Base-by-base conservation (phyloP, 495 filamentous ascomycete species). In the Corynascus novoguineensis region DNA sequence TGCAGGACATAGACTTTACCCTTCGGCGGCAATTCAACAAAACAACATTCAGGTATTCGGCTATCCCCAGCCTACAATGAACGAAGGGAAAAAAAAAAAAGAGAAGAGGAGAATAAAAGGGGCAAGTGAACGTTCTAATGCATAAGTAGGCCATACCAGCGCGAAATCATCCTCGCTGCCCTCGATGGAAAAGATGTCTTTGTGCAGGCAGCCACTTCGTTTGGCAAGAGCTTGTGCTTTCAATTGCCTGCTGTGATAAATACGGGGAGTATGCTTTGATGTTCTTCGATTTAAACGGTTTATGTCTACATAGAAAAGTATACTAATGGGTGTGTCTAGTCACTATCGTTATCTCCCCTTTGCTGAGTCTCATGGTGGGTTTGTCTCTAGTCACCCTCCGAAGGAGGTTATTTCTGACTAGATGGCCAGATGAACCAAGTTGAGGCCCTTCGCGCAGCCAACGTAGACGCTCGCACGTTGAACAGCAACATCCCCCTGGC, bases 211-310 rank as follows among this genome's bases (percentile, higher is more conserved):
- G 92, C 91, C n/a, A 97, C 92, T 4, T 93, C 89, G 1, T 96
- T 95, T 66, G 92, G 92, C 14, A 97, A 97, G 70, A 95, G 89
- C 65, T 68, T 97, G 22, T 97, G 92, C 71, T 97, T 92, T 62
- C 92, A 97, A 63, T 77, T 97, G 3, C 92, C 92, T 4, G 92
- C 92, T 5, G 82, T 97, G 29, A 83, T 95, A 21, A 86, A 89
- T 59, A 83, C 83, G 75, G 91, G 91, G 53, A 89, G 88, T 91
- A 72, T 60, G 84, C 75, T 19, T 12, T 0, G 1, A 17, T 3
- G n/a, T 4, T 27, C n/a, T 11, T 9, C 28, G n/a, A n/a, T n/a
- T 15, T 21, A n/a, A 17, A 4, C 8, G 14, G 5, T 15, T 15
- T n/a, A 28, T 0, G 1, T 29, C 12, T 4, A 28, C 6, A 27